Evolutionary conservation across 768 basidiomycete genomes (phyloP).

Genomic region (Rhodotorula sphaerocarpa): DNA sequence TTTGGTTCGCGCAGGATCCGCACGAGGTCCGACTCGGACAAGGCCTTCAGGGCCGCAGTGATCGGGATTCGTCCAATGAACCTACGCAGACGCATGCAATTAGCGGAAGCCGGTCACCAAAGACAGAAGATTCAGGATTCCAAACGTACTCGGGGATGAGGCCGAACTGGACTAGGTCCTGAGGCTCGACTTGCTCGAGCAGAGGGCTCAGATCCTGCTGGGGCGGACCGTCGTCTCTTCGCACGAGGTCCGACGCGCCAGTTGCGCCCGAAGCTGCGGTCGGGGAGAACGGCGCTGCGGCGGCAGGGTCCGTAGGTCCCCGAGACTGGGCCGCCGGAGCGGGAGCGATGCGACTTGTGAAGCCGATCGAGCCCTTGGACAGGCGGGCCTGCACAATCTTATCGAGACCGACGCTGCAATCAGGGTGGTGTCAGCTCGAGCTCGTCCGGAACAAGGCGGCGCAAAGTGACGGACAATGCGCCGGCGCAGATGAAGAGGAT

Average conservation of each 20-base stretch:
- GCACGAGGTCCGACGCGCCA: too few relatives aligned
- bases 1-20: constrained; percentile 87
- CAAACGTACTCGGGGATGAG: constrained; percentile 69
- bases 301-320: too few relatives aligned
- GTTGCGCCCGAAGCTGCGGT: too few relatives aligned
- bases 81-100: constrained; percentile 9
- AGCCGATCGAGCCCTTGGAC: constrained; percentile 62
- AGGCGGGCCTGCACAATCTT: constrained; percentile 67
- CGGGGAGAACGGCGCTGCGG: too few relatives aligned
- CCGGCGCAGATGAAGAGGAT: constrained; percentile 91
- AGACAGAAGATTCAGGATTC: background rate
- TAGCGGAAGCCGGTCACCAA: background rate
- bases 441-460: background rate
- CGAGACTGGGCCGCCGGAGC: too few relatives aligned
- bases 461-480: constrained; percentile 48
- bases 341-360: constrained; percentile 50
- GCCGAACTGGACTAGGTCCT: constrained; percentile 77
- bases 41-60: constrained; percentile 70
- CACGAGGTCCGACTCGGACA: constrained; percentile 71
- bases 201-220: constrained; percentile 51
- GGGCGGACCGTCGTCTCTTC: too few relatives aligned
- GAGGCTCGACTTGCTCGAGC: constrained; percentile 65
- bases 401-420: constrained; percentile 63
- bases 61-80: constrained; percentile 89
- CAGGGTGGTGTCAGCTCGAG: background rate